These are phyloP conservation scores for Passiflora organensis DNA, from an alignment of 345 rosid species.

Conservation along the genomic window DNA sequence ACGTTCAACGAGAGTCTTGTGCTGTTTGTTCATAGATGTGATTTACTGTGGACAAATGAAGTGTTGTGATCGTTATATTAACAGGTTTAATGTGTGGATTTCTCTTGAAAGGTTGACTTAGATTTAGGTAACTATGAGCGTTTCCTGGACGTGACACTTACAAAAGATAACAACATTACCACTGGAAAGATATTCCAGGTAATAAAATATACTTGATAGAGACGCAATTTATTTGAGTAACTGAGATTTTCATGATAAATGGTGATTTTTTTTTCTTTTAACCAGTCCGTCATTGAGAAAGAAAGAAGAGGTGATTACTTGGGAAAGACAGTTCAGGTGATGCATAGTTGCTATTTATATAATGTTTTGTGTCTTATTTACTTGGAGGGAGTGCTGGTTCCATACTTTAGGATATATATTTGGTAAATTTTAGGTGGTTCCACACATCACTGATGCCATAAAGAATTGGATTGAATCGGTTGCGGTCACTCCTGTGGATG, in stretches of 20 bases:
- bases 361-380: not conserved
- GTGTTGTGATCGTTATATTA: constrained; percentile 2
- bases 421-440: constrained; percentile 23
- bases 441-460: constrained; percentile 35
- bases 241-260: constrained; percentile 6
- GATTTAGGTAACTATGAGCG: constrained; percentile 98
- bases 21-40: not conserved
- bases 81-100: constrained; percentile 17
- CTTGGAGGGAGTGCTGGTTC: not conserved
- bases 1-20: too few species aligned
- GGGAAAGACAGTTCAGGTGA: constrained; percentile 38
- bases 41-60: not conserved
- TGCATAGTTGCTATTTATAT: not conserved
- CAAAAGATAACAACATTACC: constrained; percentile 86
- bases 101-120: constrained; percentile 66
- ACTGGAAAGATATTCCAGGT: constrained; percentile 99
- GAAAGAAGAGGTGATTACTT: constrained; percentile 33
- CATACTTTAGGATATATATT: not conserved
- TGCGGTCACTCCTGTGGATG: constrained; percentile 26
- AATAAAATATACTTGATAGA: constrained; percentile 14
- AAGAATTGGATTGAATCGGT: constrained; percentile 29
- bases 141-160: constrained; percentile 79
- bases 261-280: not conserved
- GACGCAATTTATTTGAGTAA: constrained; percentile 5
- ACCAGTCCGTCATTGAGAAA: constrained; percentile 32